These are phyloP conservation scores for Anethum foeniculum DNA, from an alignment of 140 eudicot species.

Conservation along the genomic window DNA sequence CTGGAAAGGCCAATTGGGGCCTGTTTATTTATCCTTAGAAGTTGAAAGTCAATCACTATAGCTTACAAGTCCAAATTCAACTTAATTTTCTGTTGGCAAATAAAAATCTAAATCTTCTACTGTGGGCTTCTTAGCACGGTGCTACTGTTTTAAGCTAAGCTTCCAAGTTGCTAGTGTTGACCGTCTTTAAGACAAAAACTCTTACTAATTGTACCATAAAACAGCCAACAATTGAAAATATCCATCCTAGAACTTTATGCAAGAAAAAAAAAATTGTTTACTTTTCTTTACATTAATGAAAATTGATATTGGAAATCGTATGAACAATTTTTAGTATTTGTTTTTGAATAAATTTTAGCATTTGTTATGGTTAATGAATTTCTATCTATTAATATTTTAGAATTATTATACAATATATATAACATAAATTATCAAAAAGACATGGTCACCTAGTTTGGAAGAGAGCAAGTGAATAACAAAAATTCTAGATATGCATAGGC, in stretches of 20 bases:
- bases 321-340: neutral
- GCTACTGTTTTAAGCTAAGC: neutral
- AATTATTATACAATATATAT: neutral
- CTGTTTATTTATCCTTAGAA: neutral
- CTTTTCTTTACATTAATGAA: neutral
- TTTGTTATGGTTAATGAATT: neutral
- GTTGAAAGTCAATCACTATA: neutral
- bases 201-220: neutral
- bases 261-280: neutral
- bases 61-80: neutral
- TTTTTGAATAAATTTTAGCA: neutral
- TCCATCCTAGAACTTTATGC: neutral
- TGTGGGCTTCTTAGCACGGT: neutral
- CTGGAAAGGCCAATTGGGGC: neutral
- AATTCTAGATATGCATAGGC: neutral
- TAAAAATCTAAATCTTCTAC: neutral
- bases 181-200: neutral
- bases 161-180: neutral
- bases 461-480: neutral
- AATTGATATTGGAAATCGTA: neutral
- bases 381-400: neutral
- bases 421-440: neutral
- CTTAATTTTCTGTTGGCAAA: neutral
- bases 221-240: neutral
- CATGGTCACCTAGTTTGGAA: neutral